Conservation (phyloP, 306 rosid genomes). For the Trifolium fragiferum region DNA sequence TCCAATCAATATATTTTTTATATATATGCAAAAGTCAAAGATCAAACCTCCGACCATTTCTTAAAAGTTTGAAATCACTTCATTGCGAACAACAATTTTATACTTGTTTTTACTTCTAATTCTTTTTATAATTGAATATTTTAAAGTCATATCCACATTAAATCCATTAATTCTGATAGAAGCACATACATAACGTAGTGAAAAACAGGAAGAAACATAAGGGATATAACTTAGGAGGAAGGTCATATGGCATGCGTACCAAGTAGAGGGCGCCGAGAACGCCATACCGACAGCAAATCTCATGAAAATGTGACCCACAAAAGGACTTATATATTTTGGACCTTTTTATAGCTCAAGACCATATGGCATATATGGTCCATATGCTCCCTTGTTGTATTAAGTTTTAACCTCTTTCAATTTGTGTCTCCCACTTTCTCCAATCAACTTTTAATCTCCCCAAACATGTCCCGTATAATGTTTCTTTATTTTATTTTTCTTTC, state of each 20-base stretch:
- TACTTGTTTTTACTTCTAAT: too few relatives aligned
- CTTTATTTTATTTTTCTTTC: neutral
- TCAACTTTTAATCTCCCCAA: slow-evolving; percentile 28
- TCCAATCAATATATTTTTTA: too few relatives aligned
- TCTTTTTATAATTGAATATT: too few relatives aligned
- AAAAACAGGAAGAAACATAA: neutral
- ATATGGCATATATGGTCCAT: slow-evolving; percentile 52
- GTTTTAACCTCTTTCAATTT: slow-evolving; percentile 35
- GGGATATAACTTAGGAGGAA: neutral
- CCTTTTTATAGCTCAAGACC: slow-evolving; percentile 19
- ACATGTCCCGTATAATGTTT: slow-evolving; percentile 27
- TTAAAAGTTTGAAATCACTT: too few relatives aligned
- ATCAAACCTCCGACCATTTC: too few relatives aligned
- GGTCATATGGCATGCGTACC: slow-evolving; percentile 12
- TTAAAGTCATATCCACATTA: too few relatives aligned
- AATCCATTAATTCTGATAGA: neutral
- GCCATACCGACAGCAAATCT: slow-evolving; percentile 60
- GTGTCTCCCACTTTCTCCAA: slow-evolving; percentile 62
- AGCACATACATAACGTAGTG: neutral
- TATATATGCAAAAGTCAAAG: too few relatives aligned
- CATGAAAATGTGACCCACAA: slow-evolving; percentile 66
- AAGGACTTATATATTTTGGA: slow-evolving; percentile 32
- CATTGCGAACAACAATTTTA: too few relatives aligned
- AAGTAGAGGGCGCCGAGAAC: slow-evolving; percentile 26
- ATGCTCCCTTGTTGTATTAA: slow-evolving; percentile 48